phyloP scores from a whole-genome alignment of 768 basidiomycete species.

The Trametes maxima region DNA sequence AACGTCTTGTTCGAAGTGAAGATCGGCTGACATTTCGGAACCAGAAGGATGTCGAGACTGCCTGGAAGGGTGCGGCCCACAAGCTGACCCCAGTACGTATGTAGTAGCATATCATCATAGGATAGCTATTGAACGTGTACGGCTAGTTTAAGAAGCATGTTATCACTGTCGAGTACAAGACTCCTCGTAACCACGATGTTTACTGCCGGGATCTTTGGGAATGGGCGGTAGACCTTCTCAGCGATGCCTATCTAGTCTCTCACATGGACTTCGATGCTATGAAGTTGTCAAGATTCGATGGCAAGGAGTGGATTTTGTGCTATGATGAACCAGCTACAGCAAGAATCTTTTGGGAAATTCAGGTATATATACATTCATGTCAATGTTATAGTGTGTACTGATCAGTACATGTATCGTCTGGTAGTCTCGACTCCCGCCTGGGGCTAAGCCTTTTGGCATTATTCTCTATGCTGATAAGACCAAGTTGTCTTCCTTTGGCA shows the following conservation, averaged over 20 bases:
- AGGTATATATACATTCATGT: constrained; percentile 15
- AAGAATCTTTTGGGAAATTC: constrained; percentile 12
- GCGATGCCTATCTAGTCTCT: constrained; percentile 5
- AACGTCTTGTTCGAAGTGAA: neutral
- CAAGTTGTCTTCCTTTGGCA: constrained; percentile 5
- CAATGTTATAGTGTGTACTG: neutral
- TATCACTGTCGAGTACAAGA: constrained; percentile 3
- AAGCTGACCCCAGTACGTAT: constrained; percentile 12
- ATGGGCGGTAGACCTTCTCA: constrained; percentile 14
- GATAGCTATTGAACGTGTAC: neutral
- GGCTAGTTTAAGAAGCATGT: constrained; percentile 5
- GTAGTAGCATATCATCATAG: neutral
- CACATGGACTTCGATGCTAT: constrained; percentile 21
- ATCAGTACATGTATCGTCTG: too few species aligned
- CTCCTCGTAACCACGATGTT: constrained; percentile 5
- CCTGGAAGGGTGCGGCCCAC: neutral
- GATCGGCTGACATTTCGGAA: constrained; percentile 6
- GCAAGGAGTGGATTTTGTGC: constrained; percentile 8
- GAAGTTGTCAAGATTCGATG: constrained; percentile 14
- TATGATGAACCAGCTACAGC: constrained; percentile 25
- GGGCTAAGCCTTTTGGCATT: too few species aligned
- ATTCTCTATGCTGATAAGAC: constrained; percentile 17
- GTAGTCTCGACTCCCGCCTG: too few species aligned
- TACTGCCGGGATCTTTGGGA: constrained; percentile 14
- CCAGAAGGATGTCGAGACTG: constrained; percentile 4